Percentiles rank a stretch among this genome's conserved stretches.
Conservation (phyloP, 1,284 basidiomycete species). For the Cryptococcus sp. region DNA sequence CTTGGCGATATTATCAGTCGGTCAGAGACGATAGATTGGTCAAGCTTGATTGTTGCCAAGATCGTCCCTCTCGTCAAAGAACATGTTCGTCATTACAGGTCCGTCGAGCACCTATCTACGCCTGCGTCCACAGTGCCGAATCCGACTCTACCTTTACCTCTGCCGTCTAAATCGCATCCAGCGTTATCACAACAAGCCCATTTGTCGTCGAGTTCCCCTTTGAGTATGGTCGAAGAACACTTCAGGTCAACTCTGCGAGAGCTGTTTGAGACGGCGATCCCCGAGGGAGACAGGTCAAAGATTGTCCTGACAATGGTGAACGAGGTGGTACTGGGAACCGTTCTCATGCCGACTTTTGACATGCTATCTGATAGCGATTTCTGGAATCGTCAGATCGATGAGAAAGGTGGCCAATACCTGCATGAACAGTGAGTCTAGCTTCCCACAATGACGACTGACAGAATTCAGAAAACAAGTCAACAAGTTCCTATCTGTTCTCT, state of each 20-base stretch:
- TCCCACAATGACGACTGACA: background rate
- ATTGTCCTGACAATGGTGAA: conserved; percentile 68
- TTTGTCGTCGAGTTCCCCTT: conserved; percentile 71
- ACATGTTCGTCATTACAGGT: conserved; percentile 85
- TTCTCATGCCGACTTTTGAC: conserved; percentile 81
- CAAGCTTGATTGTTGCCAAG: conserved; percentile 71
- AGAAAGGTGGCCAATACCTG: conserved; percentile 48
- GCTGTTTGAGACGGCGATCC: conserved; percentile 66
- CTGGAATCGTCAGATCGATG: conserved; percentile 89
- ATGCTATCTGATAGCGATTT: conserved; percentile 92
- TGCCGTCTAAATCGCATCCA: conserved; percentile 57
- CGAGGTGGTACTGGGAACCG: conserved; percentile 76
- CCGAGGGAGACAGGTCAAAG: conserved; percentile 68
- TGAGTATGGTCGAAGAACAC: conserved; percentile 86
- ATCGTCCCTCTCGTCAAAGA: conserved; percentile 80
- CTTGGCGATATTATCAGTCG: conserved; percentile 59
- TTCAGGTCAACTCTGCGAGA: conserved; percentile 66
- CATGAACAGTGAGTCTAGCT: conserved; percentile 31
- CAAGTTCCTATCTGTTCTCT: conserved; percentile 52
- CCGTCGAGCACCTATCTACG: conserved; percentile 67
- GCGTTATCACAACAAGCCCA: conserved; percentile 79
- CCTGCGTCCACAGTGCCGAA: conserved; percentile 50
- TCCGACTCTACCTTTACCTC: conserved; percentile 23
- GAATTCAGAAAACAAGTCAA: conserved; percentile 49
- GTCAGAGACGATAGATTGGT: conserved; percentile 62